phyloP scores from a whole-genome alignment of 345 rosid genomes.

The Aquilaria sinensis region DNA sequence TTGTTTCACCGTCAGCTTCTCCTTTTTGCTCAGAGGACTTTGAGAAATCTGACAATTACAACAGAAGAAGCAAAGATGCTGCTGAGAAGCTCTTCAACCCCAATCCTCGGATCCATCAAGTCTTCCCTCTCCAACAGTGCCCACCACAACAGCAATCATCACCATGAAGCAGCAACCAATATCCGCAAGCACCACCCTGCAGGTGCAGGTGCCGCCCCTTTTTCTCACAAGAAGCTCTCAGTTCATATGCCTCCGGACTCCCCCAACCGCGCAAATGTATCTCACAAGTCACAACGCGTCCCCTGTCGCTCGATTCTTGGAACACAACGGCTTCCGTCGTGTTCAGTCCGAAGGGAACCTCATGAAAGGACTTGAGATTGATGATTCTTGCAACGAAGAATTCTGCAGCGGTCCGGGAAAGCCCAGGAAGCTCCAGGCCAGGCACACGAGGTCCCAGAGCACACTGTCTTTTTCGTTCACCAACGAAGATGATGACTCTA shows the following conservation, averaged over 20 bases:
- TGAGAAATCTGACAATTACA: too few species aligned
- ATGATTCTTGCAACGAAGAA: constrained; percentile 12
- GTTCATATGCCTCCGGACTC: constrained; percentile 9
- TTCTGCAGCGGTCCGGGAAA: neutral
- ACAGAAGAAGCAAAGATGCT: constrained; percentile 23
- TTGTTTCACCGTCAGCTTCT: too few species aligned
- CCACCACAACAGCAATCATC: constrained; percentile 7
- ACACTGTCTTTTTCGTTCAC: constrained; percentile 45
- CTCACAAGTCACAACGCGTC: constrained; percentile 35
- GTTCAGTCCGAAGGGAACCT: constrained; percentile 55
- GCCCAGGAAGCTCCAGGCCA: constrained; percentile 19
- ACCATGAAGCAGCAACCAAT: constrained; percentile 19
- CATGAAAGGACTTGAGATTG: constrained; percentile 27
- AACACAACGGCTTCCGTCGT: constrained; percentile 30
- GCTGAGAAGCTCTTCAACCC: constrained; percentile 65
- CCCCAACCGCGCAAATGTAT: constrained; percentile 10
- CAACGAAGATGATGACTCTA: constrained; percentile 16
- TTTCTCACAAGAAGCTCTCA: constrained; percentile 18
- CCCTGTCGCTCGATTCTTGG: constrained; percentile 10
- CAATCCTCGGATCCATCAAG: constrained; percentile 55
- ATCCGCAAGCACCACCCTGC: neutral
- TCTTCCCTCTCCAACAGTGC: constrained; percentile 35
- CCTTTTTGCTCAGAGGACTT: too few species aligned
- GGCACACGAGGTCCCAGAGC: constrained; percentile 29
- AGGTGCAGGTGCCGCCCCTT: neutral